Percentiles rank a stretch among this genome's conserved stretches.
Conservation (phyloP, 2,329 filamentous ascomycete genomes). For the Penicillium vulpinum region DNA sequence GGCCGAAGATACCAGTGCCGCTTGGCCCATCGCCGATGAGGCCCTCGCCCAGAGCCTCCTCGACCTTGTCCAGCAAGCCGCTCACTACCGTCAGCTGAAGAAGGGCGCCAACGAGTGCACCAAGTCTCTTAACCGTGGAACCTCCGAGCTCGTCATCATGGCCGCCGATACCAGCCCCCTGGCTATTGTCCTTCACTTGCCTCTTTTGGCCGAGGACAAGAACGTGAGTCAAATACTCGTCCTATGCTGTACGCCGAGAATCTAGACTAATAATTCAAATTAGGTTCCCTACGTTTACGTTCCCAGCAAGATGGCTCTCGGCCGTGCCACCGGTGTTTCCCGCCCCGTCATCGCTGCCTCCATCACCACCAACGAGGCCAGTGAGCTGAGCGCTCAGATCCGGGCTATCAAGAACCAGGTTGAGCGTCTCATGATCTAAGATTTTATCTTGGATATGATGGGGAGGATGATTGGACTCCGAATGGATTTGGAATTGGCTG, state of each 20-base stretch:
- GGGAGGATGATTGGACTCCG: neutral
- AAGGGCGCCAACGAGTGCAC: constrained; percentile 86
- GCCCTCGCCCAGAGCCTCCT: constrained; percentile 78
- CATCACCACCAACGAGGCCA: constrained; percentile 91
- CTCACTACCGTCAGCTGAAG: constrained; percentile 69
- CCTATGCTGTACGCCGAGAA: rapidly evolving
- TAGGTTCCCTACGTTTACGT: constrained; percentile 67
- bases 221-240: constrained; percentile 47
- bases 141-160: constrained; percentile 59
- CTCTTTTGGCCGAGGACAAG: constrained; percentile 78
- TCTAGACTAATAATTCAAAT: neutral
- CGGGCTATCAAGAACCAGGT: constrained; percentile 88
- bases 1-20: constrained; percentile 41
- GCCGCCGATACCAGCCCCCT: constrained; percentile 86
- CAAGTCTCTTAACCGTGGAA: constrained; percentile 88
- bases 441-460: neutral
- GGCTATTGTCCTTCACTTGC: constrained; percentile 84
- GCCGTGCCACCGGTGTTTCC: constrained; percentile 85
- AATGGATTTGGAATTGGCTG: neutral
- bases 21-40: constrained; percentile 72
- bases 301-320: constrained; percentile 78
- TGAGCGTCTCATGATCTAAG: constrained; percentile 31
- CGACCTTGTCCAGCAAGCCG: constrained; percentile 73
- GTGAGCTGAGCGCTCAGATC: constrained; percentile 85
- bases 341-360: constrained; percentile 81